These are phyloP conservation scores for Hyaloperonospora brassicae DNA, from an alignment of 352 stramenopile genomes.

Conservation along the genomic window DNA sequence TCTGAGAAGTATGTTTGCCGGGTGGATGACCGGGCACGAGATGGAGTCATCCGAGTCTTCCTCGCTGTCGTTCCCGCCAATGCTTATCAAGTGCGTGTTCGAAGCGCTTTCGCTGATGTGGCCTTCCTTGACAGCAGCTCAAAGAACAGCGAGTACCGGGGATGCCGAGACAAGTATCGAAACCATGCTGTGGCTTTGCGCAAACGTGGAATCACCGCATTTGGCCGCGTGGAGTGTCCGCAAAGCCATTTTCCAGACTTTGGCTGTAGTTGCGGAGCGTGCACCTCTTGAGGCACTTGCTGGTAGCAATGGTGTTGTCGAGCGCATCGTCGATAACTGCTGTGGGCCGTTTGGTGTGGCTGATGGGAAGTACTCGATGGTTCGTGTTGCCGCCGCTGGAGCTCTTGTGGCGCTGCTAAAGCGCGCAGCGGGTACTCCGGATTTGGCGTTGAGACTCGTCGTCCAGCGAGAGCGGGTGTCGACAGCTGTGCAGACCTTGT, in stretches of 20 bases:
- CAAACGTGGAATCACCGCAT: conserved; percentile 24
- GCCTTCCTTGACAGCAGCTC: conserved; percentile 13
- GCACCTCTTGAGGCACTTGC: conserved; percentile 17
- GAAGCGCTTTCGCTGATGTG: conserved; percentile 51
- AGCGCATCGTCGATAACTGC: conserved; percentile 34
- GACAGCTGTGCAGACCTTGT: conserved; percentile 35
- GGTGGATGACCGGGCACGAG: conserved; percentile 26
- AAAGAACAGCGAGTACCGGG: background rate
- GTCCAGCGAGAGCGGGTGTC: conserved; percentile 43
- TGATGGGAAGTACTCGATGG: conserved; percentile 63
- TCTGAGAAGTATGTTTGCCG: conserved; percentile 29
- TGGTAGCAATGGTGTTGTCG: conserved; percentile 21
- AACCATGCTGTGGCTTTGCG: conserved; percentile 43
- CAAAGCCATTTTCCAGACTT: conserved; percentile 40
- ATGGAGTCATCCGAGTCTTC: conserved; percentile 7
- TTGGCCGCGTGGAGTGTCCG: conserved; percentile 67
- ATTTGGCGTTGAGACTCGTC: conserved; percentile 37
- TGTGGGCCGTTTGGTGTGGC: conserved; percentile 48
- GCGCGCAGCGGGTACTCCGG: conserved; percentile 21
- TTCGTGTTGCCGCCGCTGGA: conserved; percentile 49
- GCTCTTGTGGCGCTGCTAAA: conserved; percentile 40
- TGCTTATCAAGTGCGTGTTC: conserved; percentile 70
- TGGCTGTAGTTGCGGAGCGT: conserved; percentile 29
- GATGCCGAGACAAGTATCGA: conserved; percentile 16
- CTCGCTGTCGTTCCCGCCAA: conserved; percentile 31